These are phyloP conservation scores for Populus deltoides DNA, from an alignment of 345 rosid genomes.

Conservation along the genomic window DNA sequence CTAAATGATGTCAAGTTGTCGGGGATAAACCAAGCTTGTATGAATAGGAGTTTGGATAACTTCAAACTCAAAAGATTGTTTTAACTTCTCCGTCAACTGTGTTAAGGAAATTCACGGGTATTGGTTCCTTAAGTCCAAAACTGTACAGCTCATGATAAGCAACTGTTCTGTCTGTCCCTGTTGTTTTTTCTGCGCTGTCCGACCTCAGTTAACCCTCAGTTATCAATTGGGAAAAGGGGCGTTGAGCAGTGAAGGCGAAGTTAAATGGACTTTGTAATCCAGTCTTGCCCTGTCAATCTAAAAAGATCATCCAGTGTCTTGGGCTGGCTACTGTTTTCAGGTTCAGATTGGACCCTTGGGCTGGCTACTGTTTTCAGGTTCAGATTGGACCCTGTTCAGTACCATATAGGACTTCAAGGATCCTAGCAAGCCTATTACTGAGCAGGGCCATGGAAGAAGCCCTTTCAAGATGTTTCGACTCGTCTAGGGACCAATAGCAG, in stretches of 20 bases:
- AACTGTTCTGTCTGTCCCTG: neutral
- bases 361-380: neutral
- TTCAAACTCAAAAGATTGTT: slow-evolving; percentile 14
- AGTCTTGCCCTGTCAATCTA: neutral
- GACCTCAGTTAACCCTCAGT: neutral
- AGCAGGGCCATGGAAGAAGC: neutral
- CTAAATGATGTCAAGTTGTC: slow-evolving; percentile 16
- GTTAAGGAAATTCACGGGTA: slow-evolving; percentile 16
- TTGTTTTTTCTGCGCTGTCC: slow-evolving; percentile 1
- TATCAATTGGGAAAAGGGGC: neutral
- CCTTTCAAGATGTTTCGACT: neutral
- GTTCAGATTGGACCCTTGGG: neutral
- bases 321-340: neutral
- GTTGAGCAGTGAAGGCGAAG: neutral
- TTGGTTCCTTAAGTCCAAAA: neutral
- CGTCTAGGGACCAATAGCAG: neutral
- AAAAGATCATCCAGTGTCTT: neutral
- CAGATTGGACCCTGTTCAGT: neutral
- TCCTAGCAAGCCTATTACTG: neutral
- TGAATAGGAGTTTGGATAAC: slow-evolving; percentile 1
- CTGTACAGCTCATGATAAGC: neutral
- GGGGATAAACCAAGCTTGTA: slow-evolving; percentile 2
- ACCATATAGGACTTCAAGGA: neutral
- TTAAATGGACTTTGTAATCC: neutral
- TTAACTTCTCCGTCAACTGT: neutral